Evolutionary conservation across 768 basidiomycete species (phyloP).

Genomic region (Kwoniella heveanensis): DNA sequence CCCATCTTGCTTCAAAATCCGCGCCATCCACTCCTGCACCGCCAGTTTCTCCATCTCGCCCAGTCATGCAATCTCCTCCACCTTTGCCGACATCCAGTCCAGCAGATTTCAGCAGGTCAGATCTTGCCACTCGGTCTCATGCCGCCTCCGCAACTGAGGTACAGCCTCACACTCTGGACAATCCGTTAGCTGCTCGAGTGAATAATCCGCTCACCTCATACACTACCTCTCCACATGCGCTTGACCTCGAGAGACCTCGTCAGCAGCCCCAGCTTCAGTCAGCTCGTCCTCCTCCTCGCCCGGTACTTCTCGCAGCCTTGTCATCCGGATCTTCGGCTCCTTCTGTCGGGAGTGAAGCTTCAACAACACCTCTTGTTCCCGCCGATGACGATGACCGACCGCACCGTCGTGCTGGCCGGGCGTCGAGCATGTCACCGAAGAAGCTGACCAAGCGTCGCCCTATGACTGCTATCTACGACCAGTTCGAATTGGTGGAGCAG

Average conservation of each 20-base stretch:
- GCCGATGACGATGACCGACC: not conserved
- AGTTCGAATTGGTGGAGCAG: slow-evolving; percentile 6
- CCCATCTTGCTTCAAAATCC: not conserved
- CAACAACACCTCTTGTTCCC: slow-evolving; percentile 3
- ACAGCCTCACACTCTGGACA: too few relatives aligned
- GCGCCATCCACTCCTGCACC: not conserved
- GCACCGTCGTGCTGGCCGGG: not conserved
- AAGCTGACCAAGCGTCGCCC: slow-evolving; percentile 19
- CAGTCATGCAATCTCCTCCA: not conserved
- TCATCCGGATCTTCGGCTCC: slow-evolving; percentile 4
- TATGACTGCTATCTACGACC: not conserved
- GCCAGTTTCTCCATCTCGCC: not conserved
- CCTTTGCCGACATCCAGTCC: not conserved
- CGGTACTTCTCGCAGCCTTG: not conserved
- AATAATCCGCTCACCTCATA: too few relatives aligned
- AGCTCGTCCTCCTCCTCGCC: not conserved
- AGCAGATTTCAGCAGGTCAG: not conserved
- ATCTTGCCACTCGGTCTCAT: not conserved
- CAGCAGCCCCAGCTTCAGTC: not conserved
- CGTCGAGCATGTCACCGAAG: not conserved
- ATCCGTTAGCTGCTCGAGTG: too few relatives aligned
- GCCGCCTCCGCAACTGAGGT: too few relatives aligned
- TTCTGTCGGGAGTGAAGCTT: slow-evolving; percentile 1
- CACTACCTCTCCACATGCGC: too few relatives aligned
- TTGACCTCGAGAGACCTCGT: not conserved